Percentiles rank a stretch among this genome's conserved stretches.
phyloP scores from a whole-genome alignment of 2,329 filamentous ascomycete species.

The Apiospora marii region DNA sequence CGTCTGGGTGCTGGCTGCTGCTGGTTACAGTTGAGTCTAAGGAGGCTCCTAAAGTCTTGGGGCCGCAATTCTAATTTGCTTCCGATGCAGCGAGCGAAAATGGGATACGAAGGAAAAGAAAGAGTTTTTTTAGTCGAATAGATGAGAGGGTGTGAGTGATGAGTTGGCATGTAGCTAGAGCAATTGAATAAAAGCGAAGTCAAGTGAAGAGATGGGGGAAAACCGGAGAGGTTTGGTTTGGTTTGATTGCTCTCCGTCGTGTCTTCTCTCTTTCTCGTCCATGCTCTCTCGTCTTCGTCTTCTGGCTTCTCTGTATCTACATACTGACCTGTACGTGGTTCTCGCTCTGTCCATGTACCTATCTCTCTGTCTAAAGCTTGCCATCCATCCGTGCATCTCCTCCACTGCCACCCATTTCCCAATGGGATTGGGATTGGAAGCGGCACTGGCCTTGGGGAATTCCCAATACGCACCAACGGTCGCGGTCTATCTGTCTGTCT shows the following conservation, averaged over 20 bases:
- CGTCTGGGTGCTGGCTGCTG: constrained; percentile 7
- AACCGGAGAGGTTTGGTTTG: constrained; percentile 3
- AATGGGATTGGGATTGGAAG: not conserved
- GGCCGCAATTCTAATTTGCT: constrained; percentile 19
- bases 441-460: not conserved
- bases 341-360: not conserved
- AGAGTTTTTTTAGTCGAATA: not conserved
- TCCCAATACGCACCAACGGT: not conserved
- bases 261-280: constrained; percentile 7
- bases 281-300: constrained; percentile 17
- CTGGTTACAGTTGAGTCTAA: constrained; percentile 19
- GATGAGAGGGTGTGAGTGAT: not conserved
- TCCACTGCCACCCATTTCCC: constrained; percentile 8
- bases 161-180: not conserved
- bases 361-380: not conserved
- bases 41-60: constrained; percentile 13
- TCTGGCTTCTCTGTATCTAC: not conserved
- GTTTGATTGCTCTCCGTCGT: constrained; percentile 13
- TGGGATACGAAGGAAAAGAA: constrained; percentile 4
- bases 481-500: not conserved
- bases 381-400: constrained; percentile 17
- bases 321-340: not conserved
- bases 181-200: not conserved
- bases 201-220: constrained; percentile 12
- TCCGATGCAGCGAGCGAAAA: constrained; percentile 14